Conservation (phyloP, 768 basidiomycete species). For the Suillus hirtellus region DNA sequence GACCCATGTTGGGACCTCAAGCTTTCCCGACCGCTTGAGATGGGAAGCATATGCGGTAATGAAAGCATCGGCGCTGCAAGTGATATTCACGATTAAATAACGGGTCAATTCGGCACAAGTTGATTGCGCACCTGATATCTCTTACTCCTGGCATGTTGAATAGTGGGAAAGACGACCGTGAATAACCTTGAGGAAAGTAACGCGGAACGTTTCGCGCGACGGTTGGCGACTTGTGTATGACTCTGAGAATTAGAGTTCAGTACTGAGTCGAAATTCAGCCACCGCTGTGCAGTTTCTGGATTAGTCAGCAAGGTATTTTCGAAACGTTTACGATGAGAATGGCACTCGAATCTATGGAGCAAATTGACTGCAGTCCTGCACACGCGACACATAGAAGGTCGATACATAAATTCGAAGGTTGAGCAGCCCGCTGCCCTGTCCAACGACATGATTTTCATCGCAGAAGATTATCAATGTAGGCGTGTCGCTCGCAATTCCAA, state of each 20-base stretch:
- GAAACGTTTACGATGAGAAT: neutral
- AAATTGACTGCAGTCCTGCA: too few species aligned
- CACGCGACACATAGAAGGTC: neutral
- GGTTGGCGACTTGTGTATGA: slow-evolving; percentile 49
- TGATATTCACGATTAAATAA: slow-evolving; percentile 19
- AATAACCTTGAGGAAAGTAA: slow-evolving; percentile 49
- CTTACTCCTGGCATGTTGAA: slow-evolving; percentile 78
- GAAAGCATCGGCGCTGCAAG: slow-evolving; percentile 84
- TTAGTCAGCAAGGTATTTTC: slow-evolving; percentile 37
- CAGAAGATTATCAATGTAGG: neutral
- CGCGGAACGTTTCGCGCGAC: slow-evolving; percentile 49
- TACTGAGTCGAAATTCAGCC: slow-evolving; percentile 38
- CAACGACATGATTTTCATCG: neutral
- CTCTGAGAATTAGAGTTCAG: slow-evolving; percentile 29
- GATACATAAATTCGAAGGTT: neutral
- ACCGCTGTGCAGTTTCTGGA: slow-evolving; percentile 41
- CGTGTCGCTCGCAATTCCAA: neutral
- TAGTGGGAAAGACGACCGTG: slow-evolving; percentile 39
- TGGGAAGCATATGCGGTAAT: slow-evolving; percentile 94
- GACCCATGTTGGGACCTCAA: slow-evolving; percentile 98
- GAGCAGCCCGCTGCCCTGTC: neutral
- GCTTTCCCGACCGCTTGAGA: slow-evolving; percentile 97
- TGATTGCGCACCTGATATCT: slow-evolving; percentile 64
- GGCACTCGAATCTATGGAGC: neutral
- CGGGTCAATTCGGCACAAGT: slow-evolving; percentile 16